A percentile compares a stretch with the other conserved stretches of the same genome.
These are phyloP conservation scores for Corchorus capsularis DNA, from an alignment of 345 rosid genomes.

Conservation along the genomic window DNA sequence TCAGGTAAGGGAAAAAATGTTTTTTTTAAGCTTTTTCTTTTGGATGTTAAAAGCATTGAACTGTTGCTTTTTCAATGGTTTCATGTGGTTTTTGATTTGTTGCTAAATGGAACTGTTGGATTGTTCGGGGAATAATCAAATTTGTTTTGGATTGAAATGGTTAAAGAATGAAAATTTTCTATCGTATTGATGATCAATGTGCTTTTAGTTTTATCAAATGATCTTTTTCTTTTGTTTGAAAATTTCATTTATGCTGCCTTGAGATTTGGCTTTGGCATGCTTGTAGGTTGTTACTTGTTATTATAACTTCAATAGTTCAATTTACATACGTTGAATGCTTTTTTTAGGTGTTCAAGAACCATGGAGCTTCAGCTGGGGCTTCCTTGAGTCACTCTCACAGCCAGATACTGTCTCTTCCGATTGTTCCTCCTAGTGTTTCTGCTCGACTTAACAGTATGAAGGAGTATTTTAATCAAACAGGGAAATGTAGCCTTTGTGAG, in stretches of 20 bases:
- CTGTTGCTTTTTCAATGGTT: neutral
- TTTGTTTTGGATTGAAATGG: neutral
- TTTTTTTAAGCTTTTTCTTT: neutral
- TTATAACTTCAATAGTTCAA: neutral
- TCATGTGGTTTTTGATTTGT: neutral
- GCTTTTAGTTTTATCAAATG: neutral
- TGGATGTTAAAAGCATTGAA: neutral
- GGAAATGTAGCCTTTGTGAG: slow-evolving; percentile 77
- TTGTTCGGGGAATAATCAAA: neutral
- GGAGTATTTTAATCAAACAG: slow-evolving; percentile 56
- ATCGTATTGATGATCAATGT: neutral
- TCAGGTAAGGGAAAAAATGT: slow-evolving; percentile 40
- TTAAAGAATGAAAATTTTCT: neutral
- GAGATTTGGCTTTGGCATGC: neutral
- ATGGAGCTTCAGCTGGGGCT: slow-evolving; percentile 93
- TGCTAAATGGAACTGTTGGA: neutral
- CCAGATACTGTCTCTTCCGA: slow-evolving; percentile 81
- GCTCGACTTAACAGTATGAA: slow-evolving; percentile 55
- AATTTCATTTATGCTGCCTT: neutral
- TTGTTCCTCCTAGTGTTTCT: slow-evolving; percentile 66
- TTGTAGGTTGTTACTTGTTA: slow-evolving; percentile 1
- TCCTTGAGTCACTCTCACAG: slow-evolving; percentile 93
- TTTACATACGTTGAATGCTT: slow-evolving; percentile 2
- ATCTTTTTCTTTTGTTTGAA: neutral
- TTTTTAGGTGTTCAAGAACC: slow-evolving; percentile 86